A percentile compares a stretch with the other conserved stretches of the same genome.
Evolutionary conservation across 768 basidiomycete genomes (phyloP).

Genomic region (Dioszegia aurantiaca): DNA sequence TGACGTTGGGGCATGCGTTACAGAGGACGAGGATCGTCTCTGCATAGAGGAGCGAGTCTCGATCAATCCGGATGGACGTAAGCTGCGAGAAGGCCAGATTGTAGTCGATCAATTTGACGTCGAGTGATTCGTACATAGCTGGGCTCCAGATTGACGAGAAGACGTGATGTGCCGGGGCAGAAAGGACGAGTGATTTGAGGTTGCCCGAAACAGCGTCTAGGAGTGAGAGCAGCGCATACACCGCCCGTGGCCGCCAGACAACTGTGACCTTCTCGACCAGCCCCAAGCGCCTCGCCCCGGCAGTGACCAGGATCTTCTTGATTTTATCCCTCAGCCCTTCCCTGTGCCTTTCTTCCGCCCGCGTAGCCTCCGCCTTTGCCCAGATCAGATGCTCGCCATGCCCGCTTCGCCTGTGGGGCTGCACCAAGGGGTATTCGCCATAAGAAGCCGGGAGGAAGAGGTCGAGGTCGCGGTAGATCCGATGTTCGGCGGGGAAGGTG

Average conservation of each 20-base stretch:
- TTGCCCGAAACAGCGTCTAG: background rate
- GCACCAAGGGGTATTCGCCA: constrained; percentile 7
- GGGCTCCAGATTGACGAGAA: background rate
- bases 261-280: background rate
- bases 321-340: background rate
- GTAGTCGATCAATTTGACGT: no score
- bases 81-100: no score
- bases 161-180: background rate
- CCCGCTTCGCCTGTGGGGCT: background rate
- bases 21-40: no score
- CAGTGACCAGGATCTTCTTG: background rate
- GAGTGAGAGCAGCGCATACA: background rate
- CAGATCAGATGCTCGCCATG: background rate
- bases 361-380: constrained; percentile 1
- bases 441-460: background rate
- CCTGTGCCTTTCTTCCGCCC: background rate
- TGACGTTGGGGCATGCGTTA: no score
- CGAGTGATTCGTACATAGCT: background rate
- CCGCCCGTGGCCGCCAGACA: background rate
- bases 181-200: background rate
- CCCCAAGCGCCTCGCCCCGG: background rate
- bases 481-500: background rate
- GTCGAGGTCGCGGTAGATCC: constrained; percentile 6
- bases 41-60: no score
- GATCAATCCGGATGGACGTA: no score